Evolutionary conservation across 73 alveolate species (phyloP).

Genomic region (Stentor coeruleus): DNA sequence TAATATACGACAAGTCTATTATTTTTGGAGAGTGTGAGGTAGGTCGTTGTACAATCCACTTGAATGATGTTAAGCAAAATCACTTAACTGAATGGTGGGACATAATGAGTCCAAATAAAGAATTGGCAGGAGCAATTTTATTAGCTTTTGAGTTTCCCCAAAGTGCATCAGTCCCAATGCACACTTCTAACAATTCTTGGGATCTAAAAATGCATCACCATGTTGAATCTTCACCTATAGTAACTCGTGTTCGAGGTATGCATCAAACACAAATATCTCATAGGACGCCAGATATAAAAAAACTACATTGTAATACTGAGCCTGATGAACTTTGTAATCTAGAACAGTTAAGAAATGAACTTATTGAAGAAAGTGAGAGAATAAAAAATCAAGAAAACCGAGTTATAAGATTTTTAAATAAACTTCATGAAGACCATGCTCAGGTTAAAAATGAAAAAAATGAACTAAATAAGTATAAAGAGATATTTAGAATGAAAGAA

Average conservation of each 20-base stretch:
- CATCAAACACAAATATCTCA: neutral
- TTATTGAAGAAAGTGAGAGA: slow-evolving; percentile 3
- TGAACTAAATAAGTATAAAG: neutral
- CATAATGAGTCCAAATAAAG: neutral
- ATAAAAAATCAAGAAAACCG: neutral
- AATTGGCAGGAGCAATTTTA: neutral
- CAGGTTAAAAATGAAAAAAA: neutral
- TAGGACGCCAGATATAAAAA: slow-evolving; percentile 4
- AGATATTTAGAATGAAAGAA: neutral
- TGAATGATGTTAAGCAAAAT: neutral
- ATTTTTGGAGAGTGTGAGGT: neutral
- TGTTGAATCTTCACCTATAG: neutral
- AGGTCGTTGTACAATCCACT: slow-evolving; percentile 3
- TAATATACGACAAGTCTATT: neutral
- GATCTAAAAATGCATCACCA: neutral
- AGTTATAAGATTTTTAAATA: neutral
- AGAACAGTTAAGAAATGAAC: neutral
- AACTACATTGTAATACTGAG: neutral
- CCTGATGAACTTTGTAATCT: slow-evolving; percentile 5
- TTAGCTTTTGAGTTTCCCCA: slow-evolving; percentile 2
- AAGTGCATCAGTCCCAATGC: neutral
- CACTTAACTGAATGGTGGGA: neutral
- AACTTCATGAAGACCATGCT: neutral
- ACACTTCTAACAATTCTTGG: neutral
- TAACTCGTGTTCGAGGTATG: neutral